Percentiles rank a stretch among this genome's conserved stretches.
Conservation (phyloP, 169 alveolate species). For the Eimeria tenella region DNA sequence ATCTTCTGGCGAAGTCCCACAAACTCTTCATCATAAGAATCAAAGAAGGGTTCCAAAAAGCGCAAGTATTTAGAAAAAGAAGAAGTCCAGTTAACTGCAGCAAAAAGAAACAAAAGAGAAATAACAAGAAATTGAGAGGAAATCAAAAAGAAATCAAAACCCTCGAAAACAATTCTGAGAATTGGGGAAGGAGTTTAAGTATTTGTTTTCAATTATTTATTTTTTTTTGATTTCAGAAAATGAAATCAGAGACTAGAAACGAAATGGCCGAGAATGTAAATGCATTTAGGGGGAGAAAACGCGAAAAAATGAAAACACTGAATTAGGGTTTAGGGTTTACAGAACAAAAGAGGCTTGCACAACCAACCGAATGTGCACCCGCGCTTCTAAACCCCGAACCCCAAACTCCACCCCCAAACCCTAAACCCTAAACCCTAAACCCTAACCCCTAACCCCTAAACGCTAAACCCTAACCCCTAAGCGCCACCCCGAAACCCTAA, state of each 20-base stretch:
- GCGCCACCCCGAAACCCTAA: no score
- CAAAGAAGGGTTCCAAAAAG: conserved; percentile 96
- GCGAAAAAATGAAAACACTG: not conserved
- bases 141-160: no score
- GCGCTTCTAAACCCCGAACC: no score
- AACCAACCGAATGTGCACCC: no score
- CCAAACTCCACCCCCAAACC: no score
- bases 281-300: no score
- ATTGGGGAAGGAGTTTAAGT: not conserved
- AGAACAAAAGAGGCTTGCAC: no score
- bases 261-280: no score
- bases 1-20: conserved; percentile 93
- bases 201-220: no score
- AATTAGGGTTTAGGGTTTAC: no score
- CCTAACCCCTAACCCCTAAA: not conserved
- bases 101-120: not conserved
- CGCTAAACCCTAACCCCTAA: not conserved
- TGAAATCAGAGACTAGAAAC: no score
- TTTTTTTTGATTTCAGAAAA: no score
- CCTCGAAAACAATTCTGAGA: not conserved
- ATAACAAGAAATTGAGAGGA: not conserved
- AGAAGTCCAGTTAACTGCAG: conserved; percentile 97
- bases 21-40: conserved; percentile 95
- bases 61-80: conserved; percentile 98
- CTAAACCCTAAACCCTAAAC: not conserved